Evolutionary conservation across 2,329 filamentous ascomycete species (phyloP), one percentile per base, ranked within the genome.

Genomic region (Trichoderma koningii): DNA sequence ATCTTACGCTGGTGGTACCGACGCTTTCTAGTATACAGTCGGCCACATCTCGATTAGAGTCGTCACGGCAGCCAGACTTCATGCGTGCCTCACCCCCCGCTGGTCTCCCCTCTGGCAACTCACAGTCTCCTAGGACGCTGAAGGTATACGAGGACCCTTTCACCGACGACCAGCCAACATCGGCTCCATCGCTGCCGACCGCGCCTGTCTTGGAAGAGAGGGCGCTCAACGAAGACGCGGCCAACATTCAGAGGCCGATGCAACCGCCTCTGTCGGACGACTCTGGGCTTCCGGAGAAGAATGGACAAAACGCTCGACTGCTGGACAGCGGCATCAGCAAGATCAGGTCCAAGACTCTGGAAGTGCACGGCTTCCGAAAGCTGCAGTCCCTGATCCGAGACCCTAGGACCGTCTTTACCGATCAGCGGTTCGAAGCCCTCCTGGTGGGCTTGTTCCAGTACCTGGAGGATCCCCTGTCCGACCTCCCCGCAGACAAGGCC

Each of bases 281-380:
- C 42, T 69, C 63, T 41, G 71, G 71, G 41, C 72, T 73, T 3
- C 71, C 73, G 26, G 86, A 88, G 10, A 87, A 85, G 70, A 71
- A 77, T 5, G 83, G 82, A 55, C 85, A 88, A 69, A 86, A 82
- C 70, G 77, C 79, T 7, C 85, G 88, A 51, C 80, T 93, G 26
- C 82, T 94, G 5, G 85, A 89, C 38, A 93, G 90, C 70, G 91
- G 89, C 56, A 90, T 93, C 69, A 81, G 87, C 59, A 89, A 90
- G 68, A 88, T 93, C 70, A 87, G 87, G 69, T 82, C 85, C 34
- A 86, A 87, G 70, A 86, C 86, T 1, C 83, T 94, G n/a, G 91
- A 93, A 72, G 89, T 91, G 3, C 90, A 93, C 72, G 90, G 90
- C 64, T 92, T 93, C 81, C 86, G 90, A 61, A 90, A 91, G 71